A percentile compares a stretch with the other conserved stretches of the same genome.
These are phyloP conservation scores for Mycena rebaudengoi DNA, from an alignment of 768 basidiomycete species.

Conservation along the genomic window DNA sequence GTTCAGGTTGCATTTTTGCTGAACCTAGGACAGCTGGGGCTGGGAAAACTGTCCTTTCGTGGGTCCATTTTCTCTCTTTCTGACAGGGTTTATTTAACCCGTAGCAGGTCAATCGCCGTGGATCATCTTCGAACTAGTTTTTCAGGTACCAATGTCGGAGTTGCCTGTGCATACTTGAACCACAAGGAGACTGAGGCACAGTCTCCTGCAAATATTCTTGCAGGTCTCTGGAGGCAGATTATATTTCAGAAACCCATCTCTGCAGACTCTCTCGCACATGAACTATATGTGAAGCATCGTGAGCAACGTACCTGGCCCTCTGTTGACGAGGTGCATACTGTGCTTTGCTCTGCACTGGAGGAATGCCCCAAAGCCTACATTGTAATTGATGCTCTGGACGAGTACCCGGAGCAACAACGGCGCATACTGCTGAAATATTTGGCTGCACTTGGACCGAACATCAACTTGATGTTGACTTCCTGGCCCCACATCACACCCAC, in stretches of 20 bases:
- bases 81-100: neutral
- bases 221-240: slow-evolving; percentile 2
- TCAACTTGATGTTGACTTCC: neutral
- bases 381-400: slow-evolving; percentile 6
- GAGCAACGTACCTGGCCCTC: neutral
- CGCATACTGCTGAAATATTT: neutral
- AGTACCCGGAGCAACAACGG: neutral
- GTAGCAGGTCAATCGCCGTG: neutral
- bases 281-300: neutral
- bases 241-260: neutral
- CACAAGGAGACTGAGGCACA: slow-evolving; percentile 10
- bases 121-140: neutral
- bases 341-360: neutral
- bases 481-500: neutral
- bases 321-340: neutral
- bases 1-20: no score
- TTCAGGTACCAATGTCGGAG: neutral
- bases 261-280: neutral
- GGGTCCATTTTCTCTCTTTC: neutral
- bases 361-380: neutral
- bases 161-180: slow-evolving; percentile 10
- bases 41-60: slow-evolving; percentile 5
- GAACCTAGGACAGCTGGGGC: slow-evolving; percentile 8
- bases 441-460: neutral
- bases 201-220: neutral